Evolutionary conservation across 495 filamentous ascomycete species (phyloP).

Genomic region (Oleoguttula mirabilis): DNA sequence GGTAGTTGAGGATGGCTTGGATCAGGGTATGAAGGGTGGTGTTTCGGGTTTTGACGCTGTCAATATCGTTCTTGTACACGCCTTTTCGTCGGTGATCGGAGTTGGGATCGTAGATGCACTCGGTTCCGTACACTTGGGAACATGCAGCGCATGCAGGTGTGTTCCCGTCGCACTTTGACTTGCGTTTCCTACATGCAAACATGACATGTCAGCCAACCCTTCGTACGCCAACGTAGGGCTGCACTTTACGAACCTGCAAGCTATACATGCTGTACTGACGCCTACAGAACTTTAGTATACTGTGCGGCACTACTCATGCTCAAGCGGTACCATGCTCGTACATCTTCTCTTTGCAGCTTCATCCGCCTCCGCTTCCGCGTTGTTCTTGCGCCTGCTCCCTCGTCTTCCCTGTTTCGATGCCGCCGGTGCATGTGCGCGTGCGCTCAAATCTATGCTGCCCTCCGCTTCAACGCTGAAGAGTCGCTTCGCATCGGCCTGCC

Average conservation of each 20-base stretch:
- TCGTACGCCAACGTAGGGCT: neutral
- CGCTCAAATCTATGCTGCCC: too few relatives aligned
- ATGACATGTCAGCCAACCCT: neutral
- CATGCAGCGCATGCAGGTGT: conserved; percentile 88
- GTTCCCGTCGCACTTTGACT: conserved; percentile 71
- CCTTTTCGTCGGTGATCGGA: conserved; percentile 93
- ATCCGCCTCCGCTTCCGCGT: neutral
- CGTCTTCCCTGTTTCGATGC: neutral
- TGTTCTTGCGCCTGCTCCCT: neutral
- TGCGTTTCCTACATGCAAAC: conserved; percentile 10
- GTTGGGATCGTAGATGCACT: conserved; percentile 87
- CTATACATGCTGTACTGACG: conserved; percentile 17
- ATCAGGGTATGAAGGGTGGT: conserved; percentile 84
- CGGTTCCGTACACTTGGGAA: conserved; percentile 86
- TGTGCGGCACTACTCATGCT: conserved; percentile 65
- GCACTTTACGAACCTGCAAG: conserved; percentile 13
- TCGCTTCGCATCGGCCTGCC: too few relatives aligned
- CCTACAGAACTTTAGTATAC: conserved; percentile 33
- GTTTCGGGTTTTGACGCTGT: conserved; percentile 74
- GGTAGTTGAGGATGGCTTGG: conserved; percentile 82
- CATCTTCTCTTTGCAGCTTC: too few relatives aligned
- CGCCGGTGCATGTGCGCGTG: too few relatives aligned
- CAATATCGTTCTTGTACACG: conserved; percentile 89
- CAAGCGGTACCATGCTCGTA: conserved; percentile 80
- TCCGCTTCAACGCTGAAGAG: too few relatives aligned